Base-by-base conservation (phyloP, 1,139 yeast genomes). In the Yamadazyma trypodendri region DNA sequence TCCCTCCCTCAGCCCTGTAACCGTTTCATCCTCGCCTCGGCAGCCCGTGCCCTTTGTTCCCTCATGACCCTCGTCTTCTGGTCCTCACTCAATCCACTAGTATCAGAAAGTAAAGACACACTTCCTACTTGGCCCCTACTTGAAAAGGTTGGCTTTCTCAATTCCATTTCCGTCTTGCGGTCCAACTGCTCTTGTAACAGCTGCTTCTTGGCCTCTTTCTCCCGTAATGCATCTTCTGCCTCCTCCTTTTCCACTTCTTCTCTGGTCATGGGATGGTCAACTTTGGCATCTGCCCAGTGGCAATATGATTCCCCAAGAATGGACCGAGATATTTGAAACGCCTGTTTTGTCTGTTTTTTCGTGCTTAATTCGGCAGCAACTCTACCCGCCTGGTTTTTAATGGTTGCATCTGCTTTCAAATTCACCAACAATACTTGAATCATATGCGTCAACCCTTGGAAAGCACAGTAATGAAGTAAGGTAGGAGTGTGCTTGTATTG, bases 1-100 rank as follows among this genome's bases (percentile, higher is more conserved):
- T n/a, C n/a, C n/a, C n/a, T 14, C 6, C 10, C 14, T 25, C 24
- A 15, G 2, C 41, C 40, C 18, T 30, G 39, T 31, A 44, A 29
- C 24, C 44, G 45, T 33, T 58, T 64, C 42, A 90, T 56, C 49
- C 99, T 72, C 0, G 94, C 96, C 57, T 92, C 97, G 0, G 96
- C 97, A 0, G 99, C 99, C 43, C 97, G 72, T 0, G 97, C 97
- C 38, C 98, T 68, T 55, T 92, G 90, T 52, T 92, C 98, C 44
- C 98, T 76, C 84, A 90, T 89, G 23, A 92, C 62, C 52, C 81
- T 75, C 73, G 73, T 72, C 52, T 78, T 75, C 47, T 90, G 96
- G 28, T 81, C 87, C 1, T 83, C 90, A 22, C 57, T 61, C 32
- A 70, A 56, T 39, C 75, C 64, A 51, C 61, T 53, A 40, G 67